Base-by-base conservation (phyloP, 176 grass and related monocot genomes). In the Zea mays region DNA sequence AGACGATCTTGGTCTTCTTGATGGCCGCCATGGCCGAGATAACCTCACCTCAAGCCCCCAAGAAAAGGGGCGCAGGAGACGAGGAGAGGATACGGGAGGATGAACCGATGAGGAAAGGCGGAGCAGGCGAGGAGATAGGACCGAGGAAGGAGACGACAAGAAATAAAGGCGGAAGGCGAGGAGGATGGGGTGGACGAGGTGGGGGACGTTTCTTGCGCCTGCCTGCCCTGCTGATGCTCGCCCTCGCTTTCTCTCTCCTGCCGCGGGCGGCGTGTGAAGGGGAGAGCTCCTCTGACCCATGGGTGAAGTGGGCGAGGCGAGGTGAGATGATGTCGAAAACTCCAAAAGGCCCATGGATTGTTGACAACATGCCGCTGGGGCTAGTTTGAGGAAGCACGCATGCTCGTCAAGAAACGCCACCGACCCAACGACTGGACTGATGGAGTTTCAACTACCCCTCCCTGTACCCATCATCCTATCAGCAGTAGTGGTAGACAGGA, bases 121-220 rank as follows among this genome's bases (percentile, higher is more conserved):
- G 42, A 33, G 67, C 10, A 27, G 66, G 41, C 11, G 41, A 40
- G 54, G 42, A 73, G 87, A 69, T 55, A 55, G 72, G 45, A 81
- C 48, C 36, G 65, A 83, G 78, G 48, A 73, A 65, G 75, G 79
- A 63, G 74, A 50, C 58, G 74, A 81, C 67, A 81, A 81, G 81
- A 84, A 74, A 88, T 88, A 88, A 88, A 84, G 75, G 78, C 5
- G 40, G 71, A 44, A 62, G 59, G 54, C 15, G 50, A 17, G 50
- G 15, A 17, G 15, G 66, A 16, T n/a, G n/a, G n/a, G n/a, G n/a
- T n/a, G n/a, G n/a, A n/a, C 45, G 71, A 62, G 72, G 75, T 69
- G 75, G 73, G 83, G 88, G 80, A 80, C 80, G 80, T 86, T 80
- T 86, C 84, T 79, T 71, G 74, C 50, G 75, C 68, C n/a, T 58